Percentiles rank a stretch among this genome's conserved stretches.
Evolutionary conservation across 2,329 filamentous ascomycete genomes (phyloP).

Genomic region (Alternaria gansuensis): DNA sequence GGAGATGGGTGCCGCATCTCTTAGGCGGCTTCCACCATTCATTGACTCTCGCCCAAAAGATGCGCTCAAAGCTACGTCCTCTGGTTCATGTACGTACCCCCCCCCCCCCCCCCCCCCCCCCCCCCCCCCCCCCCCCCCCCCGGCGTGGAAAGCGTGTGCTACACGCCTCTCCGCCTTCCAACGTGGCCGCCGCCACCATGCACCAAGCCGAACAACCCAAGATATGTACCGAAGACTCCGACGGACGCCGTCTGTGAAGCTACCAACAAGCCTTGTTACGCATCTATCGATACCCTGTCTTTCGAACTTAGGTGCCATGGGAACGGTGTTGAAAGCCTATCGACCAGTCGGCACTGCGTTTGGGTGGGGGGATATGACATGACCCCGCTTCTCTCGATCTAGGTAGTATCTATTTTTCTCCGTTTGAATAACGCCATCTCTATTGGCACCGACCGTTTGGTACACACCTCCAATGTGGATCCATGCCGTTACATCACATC

Average conservation of each 20-base stretch:
- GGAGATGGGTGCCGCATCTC: not conserved
- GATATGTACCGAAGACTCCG: not conserved
- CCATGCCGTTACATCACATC: not conserved
- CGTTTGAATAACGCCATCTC: not conserved
- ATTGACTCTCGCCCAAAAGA: not conserved
- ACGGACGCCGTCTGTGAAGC: not conserved
- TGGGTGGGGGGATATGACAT: not conserved
- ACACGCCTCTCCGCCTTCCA: not conserved
- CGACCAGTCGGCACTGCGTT: not conserved
- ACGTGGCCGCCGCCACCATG: constrained; percentile 16
- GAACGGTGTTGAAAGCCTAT: not conserved
- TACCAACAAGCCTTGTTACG: not conserved
- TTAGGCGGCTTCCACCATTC: not conserved
- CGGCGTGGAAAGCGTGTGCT: not conserved
- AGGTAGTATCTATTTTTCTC: not conserved
- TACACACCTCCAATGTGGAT: not conserved
- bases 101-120: too few relatives aligned
- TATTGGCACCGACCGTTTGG: not conserved
- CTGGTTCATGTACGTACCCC: not conserved
- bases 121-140: too few relatives aligned
- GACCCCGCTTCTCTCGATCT: not conserved
- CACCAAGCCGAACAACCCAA: not conserved
- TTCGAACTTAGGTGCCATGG: not conserved
- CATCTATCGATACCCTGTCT: not conserved
- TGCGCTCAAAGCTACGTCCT: not conserved